Conservation (phyloP, 352 stramenopile genomes). For the Phytopythium kandeliae region DNA sequence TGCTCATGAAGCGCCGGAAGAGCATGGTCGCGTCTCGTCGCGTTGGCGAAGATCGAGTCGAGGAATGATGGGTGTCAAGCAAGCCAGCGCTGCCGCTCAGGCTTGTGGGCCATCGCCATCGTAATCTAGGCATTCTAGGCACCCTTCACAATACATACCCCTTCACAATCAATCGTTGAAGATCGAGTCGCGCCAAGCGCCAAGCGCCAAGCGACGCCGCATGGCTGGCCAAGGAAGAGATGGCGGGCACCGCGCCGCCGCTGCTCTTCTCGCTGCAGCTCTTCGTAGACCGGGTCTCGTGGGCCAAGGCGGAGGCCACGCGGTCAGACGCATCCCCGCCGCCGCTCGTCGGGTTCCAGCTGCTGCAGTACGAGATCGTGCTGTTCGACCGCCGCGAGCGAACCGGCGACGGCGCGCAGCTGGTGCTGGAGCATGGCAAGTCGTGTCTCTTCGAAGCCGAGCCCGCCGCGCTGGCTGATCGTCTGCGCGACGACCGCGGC, state of each 20-base stretch:
- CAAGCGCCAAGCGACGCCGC: no score
- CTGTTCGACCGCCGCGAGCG: constrained; percentile 22
- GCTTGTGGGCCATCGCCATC: no score
- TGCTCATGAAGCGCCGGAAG: constrained; percentile 43
- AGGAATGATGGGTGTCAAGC: constrained; percentile 1
- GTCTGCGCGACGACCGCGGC: constrained; percentile 20
- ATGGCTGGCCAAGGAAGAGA: neutral
- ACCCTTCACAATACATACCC: no score
- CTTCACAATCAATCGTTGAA: no score
- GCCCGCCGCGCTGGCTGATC: constrained; percentile 13
- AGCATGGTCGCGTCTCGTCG: constrained; percentile 8
- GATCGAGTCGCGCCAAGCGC: no score
- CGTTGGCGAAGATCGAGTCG: neutral
- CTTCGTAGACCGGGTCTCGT: constrained; percentile 18
- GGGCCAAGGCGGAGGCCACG: neutral
- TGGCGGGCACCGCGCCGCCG: neutral
- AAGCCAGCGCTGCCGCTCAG: no score
- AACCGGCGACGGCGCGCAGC: neutral
- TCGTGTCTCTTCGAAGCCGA: constrained; percentile 46
- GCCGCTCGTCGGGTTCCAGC: constrained; percentile 36
- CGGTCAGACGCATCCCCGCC: neutral
- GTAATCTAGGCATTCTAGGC: no score
- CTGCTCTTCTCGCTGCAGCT: constrained; percentile 46
- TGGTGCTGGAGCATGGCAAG: constrained; percentile 25
- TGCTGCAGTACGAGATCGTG: constrained; percentile 49